Percentiles rank a stretch among this genome's conserved stretches.
phyloP scores from a whole-genome alignment of 192 early-diverging fungal species.

The Dispira simplex region DNA sequence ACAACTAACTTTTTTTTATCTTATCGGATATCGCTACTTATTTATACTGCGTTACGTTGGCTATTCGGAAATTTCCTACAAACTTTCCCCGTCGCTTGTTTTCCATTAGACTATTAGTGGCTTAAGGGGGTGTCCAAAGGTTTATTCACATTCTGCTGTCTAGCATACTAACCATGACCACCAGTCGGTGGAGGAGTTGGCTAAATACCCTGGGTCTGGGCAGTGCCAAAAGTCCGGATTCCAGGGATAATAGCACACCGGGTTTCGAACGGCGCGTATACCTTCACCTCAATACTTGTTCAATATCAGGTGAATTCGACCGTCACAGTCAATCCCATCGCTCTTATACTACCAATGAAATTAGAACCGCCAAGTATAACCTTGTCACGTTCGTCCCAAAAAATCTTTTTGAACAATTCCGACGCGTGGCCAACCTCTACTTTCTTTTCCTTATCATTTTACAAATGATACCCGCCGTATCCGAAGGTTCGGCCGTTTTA shows the following conservation, averaged over 20 bases:
- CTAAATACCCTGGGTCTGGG: no score
- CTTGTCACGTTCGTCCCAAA: conserved; percentile 81
- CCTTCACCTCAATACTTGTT: not conserved
- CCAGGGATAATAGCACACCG: not conserved
- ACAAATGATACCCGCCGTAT: conserved; percentile 58
- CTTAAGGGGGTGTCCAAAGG: no score
- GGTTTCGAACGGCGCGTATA: conserved; percentile 5
- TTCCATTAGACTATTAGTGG: no score
- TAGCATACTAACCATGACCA: no score
- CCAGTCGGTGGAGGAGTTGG: no score
- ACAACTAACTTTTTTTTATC: no score
- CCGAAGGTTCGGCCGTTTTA: conserved; percentile 47
- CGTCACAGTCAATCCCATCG: not conserved
- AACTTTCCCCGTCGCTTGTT: no score
- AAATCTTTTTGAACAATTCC: conserved; percentile 95
- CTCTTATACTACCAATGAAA: conserved; percentile 47
- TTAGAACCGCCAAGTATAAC: conserved; percentile 86
- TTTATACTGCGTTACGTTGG: no score
- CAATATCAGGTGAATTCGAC: not conserved
- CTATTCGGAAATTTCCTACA: no score
- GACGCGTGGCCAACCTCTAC: conserved; percentile 88
- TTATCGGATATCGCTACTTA: no score
- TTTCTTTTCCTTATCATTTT: conserved; percentile 81
- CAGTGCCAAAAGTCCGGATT: no score
- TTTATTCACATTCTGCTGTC: no score